Evolutionary conservation across 2,329 filamentous ascomycete species (phyloP).

Genomic region (Botrytis medusae): DNA sequence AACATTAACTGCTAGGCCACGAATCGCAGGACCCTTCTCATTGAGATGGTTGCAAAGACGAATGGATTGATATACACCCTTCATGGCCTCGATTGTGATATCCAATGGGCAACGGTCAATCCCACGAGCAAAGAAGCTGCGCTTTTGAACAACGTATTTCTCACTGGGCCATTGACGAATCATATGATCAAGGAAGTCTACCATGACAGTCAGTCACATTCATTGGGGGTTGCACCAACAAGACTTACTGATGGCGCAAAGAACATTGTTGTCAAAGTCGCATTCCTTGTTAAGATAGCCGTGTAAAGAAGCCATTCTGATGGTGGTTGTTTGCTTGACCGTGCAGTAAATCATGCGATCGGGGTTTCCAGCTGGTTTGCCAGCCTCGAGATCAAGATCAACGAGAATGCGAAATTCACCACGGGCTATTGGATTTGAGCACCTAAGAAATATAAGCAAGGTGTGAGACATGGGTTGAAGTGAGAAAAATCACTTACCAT

Average conservation of each 20-base stretch:
- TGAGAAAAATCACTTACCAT: conserved; percentile 57
- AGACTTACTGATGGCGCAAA: conserved; percentile 72
- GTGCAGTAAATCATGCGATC: conserved; percentile 55
- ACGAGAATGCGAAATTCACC: conserved; percentile 57
- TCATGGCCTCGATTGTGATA: conserved; percentile 71
- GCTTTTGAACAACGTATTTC: conserved; percentile 69
- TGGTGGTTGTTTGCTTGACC: conserved; percentile 62
- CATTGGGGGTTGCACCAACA: not conserved
- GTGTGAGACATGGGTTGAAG: not conserved
- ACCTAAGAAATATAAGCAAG: conserved; percentile 41
- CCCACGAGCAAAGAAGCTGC: conserved; percentile 68
- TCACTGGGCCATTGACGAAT: conserved; percentile 76
- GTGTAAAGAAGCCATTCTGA: conserved; percentile 66
- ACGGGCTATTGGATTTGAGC: conserved; percentile 35
- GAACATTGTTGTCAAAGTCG: conserved; percentile 63
- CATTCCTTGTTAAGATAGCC: conserved; percentile 63
- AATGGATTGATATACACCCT: conserved; percentile 86
- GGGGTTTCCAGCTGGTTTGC: conserved; percentile 29
- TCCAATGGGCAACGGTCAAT: conserved; percentile 51
- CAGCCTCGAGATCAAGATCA: conserved; percentile 69
- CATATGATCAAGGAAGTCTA: conserved; percentile 83
- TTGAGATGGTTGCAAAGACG: conserved; percentile 59
- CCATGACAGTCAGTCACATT: conserved; percentile 13
- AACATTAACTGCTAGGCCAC: conserved; percentile 75
- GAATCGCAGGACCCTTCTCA: conserved; percentile 41